Evolutionary conservation across 352 stramenopile genomes (phyloP), one percentile per base, ranked within the genome.

Genomic region (Phytophthora chlamydospora): DNA sequence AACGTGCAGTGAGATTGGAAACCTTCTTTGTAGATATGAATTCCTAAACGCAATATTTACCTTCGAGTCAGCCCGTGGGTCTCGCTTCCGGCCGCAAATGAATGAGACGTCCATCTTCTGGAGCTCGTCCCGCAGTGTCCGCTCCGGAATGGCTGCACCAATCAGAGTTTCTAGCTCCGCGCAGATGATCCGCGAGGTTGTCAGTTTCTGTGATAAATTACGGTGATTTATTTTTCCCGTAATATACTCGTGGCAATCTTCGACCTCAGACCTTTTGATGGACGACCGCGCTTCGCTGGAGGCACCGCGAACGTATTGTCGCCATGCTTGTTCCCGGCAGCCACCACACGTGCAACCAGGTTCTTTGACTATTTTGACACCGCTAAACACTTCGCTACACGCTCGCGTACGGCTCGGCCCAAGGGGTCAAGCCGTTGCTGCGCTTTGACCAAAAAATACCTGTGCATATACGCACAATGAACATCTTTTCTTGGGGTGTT

Each of bases 401-500:
- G 42, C 13, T 36, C 13, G 27, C 42, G 42, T 21, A 29, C 42
- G 13, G 14, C 27, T 49, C 27, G 21, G 3, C 24, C 27, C 40
- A 16, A 13, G 40, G 40, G 40, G 40, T 46, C 40, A 12, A 19
- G 21, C 35, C 36, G 35, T 46, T 46, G 35, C 11, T 46, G 36
- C 27, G n/a, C 19, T 35, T 58, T 19, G 8, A 24, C 9, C 4
- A 36, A 32, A 58, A 58, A 48, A 40, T 48, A 58, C 38, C 4
- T 31, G 35, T 58, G 49, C 11, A 12, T 47, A n/a, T n/a, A 10
- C 27, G 21, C 36, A 58, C 38, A 33, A 58, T 58, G 38, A 41
- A 38, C 49, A 47, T 46, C 24, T 32, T 58, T 13, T 58, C 38
- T 32, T 58, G 21, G 16, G 27, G 36, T 35, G 38, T 58, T 58